Conservation (phyloP, 164 flowering plant genomes). For the Akebia trifoliata region DNA sequence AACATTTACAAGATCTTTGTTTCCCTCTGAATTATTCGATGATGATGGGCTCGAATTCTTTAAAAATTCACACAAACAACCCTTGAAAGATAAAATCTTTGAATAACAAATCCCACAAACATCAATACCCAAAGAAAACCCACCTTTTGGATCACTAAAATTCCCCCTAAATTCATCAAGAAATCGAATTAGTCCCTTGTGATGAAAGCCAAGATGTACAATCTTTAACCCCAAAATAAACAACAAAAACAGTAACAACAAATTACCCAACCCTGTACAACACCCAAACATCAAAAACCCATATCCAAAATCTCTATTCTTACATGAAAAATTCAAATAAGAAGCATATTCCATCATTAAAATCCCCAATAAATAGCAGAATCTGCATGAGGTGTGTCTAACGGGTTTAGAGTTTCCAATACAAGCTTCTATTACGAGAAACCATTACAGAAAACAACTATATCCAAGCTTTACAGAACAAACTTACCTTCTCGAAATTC, state of each 20-base stretch:
- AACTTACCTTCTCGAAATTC: too few relatives aligned
- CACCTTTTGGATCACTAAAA: slow-evolving; percentile 15
- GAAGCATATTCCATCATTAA: slow-evolving; percentile 25
- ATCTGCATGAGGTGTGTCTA: too few relatives aligned
- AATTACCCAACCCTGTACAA: slow-evolving; percentile 14
- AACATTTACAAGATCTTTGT: background rate
- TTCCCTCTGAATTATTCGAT: background rate
- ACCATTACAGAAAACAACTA: background rate
- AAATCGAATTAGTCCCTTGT: slow-evolving; percentile 22
- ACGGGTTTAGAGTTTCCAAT: slow-evolving; percentile 4
- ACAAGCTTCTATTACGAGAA: background rate
- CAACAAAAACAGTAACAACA: slow-evolving; percentile 33
- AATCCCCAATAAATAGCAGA: slow-evolving; percentile 13
- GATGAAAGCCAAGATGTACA: slow-evolving; percentile 23
- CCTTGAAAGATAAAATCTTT: slow-evolving; percentile 16
- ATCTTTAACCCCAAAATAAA: slow-evolving; percentile 33
- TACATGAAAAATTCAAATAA: slow-evolving; percentile 21
- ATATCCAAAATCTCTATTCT: slow-evolving; percentile 26
- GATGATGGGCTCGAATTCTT: background rate
- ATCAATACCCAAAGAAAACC: slow-evolving; percentile 25
- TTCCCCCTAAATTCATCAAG: slow-evolving; percentile 22
- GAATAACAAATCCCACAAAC: slow-evolving; percentile 14
- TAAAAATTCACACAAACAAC: slow-evolving; percentile 5
- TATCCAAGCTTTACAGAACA: too few relatives aligned
- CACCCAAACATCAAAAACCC: slow-evolving; percentile 36